Evolutionary conservation across 1,284 basidiomycete genomes (phyloP), one percentile per base, ranked within the genome.

Genomic region (Thecaphora frezii): DNA sequence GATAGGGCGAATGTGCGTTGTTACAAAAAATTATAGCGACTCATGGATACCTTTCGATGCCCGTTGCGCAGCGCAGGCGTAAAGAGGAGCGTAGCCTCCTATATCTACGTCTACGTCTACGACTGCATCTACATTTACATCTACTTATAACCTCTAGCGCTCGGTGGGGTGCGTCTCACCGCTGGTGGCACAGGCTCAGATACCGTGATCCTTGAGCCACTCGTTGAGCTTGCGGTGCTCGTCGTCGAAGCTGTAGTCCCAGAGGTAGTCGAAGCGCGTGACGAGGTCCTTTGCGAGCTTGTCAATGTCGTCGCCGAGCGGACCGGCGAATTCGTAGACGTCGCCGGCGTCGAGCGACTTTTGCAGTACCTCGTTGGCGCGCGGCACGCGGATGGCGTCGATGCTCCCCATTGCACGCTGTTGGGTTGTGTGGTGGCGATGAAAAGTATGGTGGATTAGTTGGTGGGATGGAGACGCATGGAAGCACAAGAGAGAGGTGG

Each of bases 301-400:
- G 7, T 28, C 28, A 13, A 28, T 5, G 28, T 28, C 28, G 28
- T 28, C 28, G 28, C 28, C 28, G 28, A 28, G 28, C 28, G 55
- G 51, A 10, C 63, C 63, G 14, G 51, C 45, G 49, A 66, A 66
- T 43, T 69, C 64, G 44, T 69, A 69, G 19, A 51, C 58, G 37
- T 69, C 64, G 3, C 67, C 67, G 0, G 64, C 66, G 22, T 76
- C 69, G 14, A 67, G 48, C 42, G 64, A 69, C 2, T 68, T 65
- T 37, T 57, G 44, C 25, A 74, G 44, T 24, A 79, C 73, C 12
- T 56, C 41, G 24, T 69, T 66, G 2, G 64, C 74, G 1, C 77
- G 58, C 1, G 69, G 64, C 18, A 74, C 61, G 12, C 76, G 66
- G 22, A 62, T 63, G 18, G 39, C n/a, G 23, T 75, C 58, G 42